Base-by-base conservation (phyloP, 164 flowering plant genomes). In the Chloranthus sessilifolius region DNA sequence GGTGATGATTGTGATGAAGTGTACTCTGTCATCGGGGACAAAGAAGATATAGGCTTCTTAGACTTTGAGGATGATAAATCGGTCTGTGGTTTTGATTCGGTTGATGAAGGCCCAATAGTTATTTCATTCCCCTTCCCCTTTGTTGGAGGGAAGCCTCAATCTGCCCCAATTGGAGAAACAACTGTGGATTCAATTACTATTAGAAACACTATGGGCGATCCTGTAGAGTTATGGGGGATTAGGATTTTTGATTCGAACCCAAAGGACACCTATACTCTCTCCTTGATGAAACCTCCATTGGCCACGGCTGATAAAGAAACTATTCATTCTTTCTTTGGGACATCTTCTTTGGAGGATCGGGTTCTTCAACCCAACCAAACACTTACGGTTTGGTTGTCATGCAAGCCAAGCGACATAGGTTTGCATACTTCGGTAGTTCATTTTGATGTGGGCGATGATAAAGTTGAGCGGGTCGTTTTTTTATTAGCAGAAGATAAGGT, bases 301-400 rank as follows among this genome's bases (percentile, higher is more conserved):
- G 58, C 56, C 4, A 39, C 54, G 52, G 68, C 88, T 8, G 78
- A 67, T 57, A 58, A 14, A 4, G 72, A 70, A n/a, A 52, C 64
- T 20, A 28, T 56, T 10, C 51, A 23, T 15, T 69, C 61, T 14
- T 89, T 76, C 58, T 20, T 81, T 22, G 97, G 79, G 56, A 39
- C 62, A 2, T 63, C 47, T 43, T 40, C 61, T 7, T 42, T 94
- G 56, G 90, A 87, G 52, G 99, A 94, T 33, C 69, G 95, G 46
- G 61, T 76, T 37, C 66, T 94, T 40, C 83, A 72, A 59, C 78
- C 96, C 0, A 53, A 55, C n/a, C 66, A 71, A 43, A 69, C 74
- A n/a, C 45, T 94, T 29, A 81, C 64, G 12, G 52, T 94, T 47
- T 94, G 99, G 99, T 24, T 94, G 15, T 81, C 92, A 21, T 89